phyloP scores from a whole-genome alignment of 176 grass and related monocot genomes.

The Rhynchospora tenuis region DNA sequence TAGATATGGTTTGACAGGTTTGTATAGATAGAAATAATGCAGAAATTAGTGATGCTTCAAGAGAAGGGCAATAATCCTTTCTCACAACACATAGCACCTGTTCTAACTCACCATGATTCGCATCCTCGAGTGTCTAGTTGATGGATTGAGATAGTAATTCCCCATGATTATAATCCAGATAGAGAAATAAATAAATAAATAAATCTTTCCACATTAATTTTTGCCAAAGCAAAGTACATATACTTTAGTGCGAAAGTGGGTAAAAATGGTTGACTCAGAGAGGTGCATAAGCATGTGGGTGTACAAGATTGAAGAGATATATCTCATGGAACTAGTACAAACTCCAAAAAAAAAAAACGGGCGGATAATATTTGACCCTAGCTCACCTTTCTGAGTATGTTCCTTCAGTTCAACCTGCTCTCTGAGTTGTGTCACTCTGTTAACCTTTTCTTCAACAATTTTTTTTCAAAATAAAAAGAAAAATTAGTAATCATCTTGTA shows the following conservation, averaged over 20 bases:
- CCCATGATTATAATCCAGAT: too few relatives aligned
- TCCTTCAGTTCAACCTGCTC: conserved; percentile 77
- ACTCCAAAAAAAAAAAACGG: background rate
- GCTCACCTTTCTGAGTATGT: conserved; percentile 61
- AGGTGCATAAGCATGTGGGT: too few relatives aligned
- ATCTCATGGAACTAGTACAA: background rate
- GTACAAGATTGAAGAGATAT: background rate
- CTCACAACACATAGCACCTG: background rate
- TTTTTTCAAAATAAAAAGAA: conserved; percentile 2
- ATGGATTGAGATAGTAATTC: too few relatives aligned
- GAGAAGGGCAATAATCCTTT: background rate
- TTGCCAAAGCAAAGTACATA: too few relatives aligned
- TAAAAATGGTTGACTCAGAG: too few relatives aligned
- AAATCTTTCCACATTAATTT: too few relatives aligned
- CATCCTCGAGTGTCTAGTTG: too few relatives aligned
- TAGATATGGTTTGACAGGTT: background rate
- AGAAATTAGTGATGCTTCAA: background rate
- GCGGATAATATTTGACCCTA: background rate
- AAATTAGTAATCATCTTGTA: background rate
- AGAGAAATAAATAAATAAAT: too few relatives aligned
- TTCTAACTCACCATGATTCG: background rate
- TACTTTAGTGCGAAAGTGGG: too few relatives aligned
- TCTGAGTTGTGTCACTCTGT: conserved; percentile 60
- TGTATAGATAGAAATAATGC: background rate
- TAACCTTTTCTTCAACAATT: conserved; percentile 44